Evolutionary conservation across 2,329 filamentous ascomycete genomes (phyloP).

Genomic region (Conoideocrella luteorostrata): DNA sequence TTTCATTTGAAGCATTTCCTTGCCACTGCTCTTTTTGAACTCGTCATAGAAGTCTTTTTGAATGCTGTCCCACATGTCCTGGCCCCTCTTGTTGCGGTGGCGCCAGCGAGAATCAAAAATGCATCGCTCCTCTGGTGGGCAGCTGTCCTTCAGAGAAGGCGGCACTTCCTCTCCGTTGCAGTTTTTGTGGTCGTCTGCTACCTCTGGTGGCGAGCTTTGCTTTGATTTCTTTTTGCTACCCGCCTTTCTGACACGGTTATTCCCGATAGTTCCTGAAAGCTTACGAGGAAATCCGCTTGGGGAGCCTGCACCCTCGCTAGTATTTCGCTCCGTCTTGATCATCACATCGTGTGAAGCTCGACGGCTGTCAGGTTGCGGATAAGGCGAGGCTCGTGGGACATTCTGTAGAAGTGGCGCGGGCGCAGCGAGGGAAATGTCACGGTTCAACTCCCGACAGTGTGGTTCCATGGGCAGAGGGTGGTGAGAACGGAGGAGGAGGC

Average conservation of each 20-base stretch:
- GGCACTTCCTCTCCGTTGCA: constrained; percentile 27
- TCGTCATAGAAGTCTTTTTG: constrained; percentile 32
- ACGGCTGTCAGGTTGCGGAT: constrained; percentile 16
- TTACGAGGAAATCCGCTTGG: constrained; percentile 22
- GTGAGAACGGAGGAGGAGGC: constrained; percentile 18
- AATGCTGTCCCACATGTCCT: constrained; percentile 54
- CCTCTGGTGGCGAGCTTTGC: constrained; percentile 13
- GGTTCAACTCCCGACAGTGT: constrained; percentile 19
- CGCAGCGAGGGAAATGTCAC: constrained; percentile 7
- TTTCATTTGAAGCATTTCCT: constrained; percentile 51
- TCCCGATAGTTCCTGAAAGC: constrained; percentile 13
- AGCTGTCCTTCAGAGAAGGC: constrained; percentile 35
- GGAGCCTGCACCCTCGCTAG: constrained; percentile 13
- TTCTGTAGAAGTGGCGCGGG: constrained; percentile 18
- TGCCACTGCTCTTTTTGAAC: constrained; percentile 32
- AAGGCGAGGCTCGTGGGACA: constrained; percentile 14
- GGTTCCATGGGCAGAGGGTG: constrained; percentile 18
- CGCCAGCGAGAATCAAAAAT: constrained; percentile 44
- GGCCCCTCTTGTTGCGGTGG: constrained; percentile 41
- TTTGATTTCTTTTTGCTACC: constrained; percentile 10
- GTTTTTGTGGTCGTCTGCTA: constrained; percentile 27
- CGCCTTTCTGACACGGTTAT: constrained; percentile 22
- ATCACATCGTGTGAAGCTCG: constrained; percentile 16
- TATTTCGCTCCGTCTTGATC: background rate
- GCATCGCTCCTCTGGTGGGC: constrained; percentile 41